A percentile compares a stretch with the other conserved stretches of the same genome.
These are phyloP conservation scores for Globisporangium irregulare DNA, from an alignment of 352 stramenopile species.

Conservation along the genomic window DNA sequence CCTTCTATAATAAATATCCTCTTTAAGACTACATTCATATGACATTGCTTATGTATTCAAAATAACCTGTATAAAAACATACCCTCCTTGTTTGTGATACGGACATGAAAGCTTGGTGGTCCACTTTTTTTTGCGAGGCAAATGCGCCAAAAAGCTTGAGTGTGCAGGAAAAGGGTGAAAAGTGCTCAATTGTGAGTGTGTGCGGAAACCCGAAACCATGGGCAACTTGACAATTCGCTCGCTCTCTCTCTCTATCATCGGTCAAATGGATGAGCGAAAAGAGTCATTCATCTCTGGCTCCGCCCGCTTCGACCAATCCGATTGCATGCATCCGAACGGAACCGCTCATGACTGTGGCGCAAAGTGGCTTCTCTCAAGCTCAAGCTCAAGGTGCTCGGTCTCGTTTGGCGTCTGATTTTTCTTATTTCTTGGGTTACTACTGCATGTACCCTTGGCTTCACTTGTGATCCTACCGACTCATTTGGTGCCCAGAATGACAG, in stretches of 20 bases:
- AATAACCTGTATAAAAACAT: neutral
- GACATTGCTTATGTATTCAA: neutral
- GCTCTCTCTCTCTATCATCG: neutral
- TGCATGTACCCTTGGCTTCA: neutral
- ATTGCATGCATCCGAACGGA: neutral
- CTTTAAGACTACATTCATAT: neutral
- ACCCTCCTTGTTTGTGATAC: neutral
- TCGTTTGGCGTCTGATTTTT: neutral
- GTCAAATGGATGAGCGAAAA: neutral
- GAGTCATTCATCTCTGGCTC: no score
- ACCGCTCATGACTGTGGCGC: no score
- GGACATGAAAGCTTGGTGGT: neutral
- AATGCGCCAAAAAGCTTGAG: neutral
- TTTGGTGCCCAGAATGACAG: no score
- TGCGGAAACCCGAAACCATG: no score
- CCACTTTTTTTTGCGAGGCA: constrained; percentile 10
- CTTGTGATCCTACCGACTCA: no score
- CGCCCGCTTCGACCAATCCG: neutral
- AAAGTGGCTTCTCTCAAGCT: no score
- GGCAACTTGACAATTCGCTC: neutral
- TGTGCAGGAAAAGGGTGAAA: neutral
- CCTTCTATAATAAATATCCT: neutral
- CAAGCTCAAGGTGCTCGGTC: no score
- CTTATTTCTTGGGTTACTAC: neutral
- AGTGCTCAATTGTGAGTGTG: no score